Evolutionary conservation across 2,329 filamentous ascomycete species (phyloP).

Genomic region (Trichoderma asperellum): DNA sequence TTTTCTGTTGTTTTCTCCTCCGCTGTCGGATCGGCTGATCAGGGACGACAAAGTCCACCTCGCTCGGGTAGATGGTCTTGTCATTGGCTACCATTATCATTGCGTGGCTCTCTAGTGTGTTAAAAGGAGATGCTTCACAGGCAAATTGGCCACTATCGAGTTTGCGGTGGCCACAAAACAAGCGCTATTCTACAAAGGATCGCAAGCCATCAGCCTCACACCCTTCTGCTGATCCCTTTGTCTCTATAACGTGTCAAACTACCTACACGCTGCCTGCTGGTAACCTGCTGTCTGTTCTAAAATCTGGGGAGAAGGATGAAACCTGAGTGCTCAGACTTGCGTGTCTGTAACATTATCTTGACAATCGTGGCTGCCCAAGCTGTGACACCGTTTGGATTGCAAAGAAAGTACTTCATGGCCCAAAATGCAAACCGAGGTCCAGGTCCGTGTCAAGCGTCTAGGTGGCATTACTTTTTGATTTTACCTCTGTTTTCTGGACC

Average conservation of each 20-base stretch:
- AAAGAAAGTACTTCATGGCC: background rate
- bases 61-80: slow-evolving; percentile 38
- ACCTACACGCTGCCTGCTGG: background rate
- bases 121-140: slow-evolving; percentile 3
- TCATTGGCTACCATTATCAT: slow-evolving; percentile 37
- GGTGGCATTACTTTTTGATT: background rate
- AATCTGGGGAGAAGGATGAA: slow-evolving; percentile 16
- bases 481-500: background rate
- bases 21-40: slow-evolving; percentile 28
- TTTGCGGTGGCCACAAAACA: background rate
- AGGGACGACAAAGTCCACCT: slow-evolving; percentile 30
- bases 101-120: slow-evolving; percentile 10
- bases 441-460: background rate
- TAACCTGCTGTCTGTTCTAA: background rate
- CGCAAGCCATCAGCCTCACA: background rate
- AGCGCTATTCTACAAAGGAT: background rate
- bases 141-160: background rate
- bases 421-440: background rate
- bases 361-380: slow-evolving; percentile 22
- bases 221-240: background rate
- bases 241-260: background rate
- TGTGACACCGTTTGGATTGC: slow-evolving; percentile 23
- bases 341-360: slow-evolving; percentile 24
- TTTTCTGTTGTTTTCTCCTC: background rate
- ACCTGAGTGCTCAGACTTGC: slow-evolving; percentile 2